Base-by-base conservation (phyloP, 805 yeast species). In the Pichia sporocuriosa region DNA sequence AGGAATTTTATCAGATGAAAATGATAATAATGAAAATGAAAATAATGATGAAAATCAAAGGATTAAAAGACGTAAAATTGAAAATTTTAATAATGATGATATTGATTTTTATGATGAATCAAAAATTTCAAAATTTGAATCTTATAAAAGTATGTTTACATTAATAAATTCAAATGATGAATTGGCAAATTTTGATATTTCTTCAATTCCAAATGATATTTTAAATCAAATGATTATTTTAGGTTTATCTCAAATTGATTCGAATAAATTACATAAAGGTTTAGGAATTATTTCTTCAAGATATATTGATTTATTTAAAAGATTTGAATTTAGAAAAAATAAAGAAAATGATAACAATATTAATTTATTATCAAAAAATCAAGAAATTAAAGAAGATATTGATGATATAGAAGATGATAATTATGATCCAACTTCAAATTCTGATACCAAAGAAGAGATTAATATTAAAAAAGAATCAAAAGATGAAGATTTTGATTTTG, bases 251-350 rank as follows among this genome's bases (percentile, higher is more conserved):
- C 72, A 72, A 32, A 74, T 76, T 0, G 73, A 75, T 37, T 63
- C 70, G 0, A 66, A 66, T 4, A 72, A 69, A 44, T 66, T 90
- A 21, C 67, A 76, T 13, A 73, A 77, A 40, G 94, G 86, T 2
- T 63, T 88, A 44, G 75, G 76, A n/a, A 77, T 85, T 31, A 74
- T 86, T 6, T 69, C 77, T 13, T 73, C 80, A 10, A 69, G 97
- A 47, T 84, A 82, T 53, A 62, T 69, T 10, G 73, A 72, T 53
- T 66, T 70, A 15, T 56, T 65, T 51, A 58, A 54, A 42, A n/a
- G 52, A 25, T 30, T 42, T 22, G 43, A 47, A n/a, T 20, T 4
- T 10, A 34, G 29, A 35, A 12, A 22, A 31, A 35, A 22, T 20
- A 12, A 26, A 21, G 1, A 15, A 9, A 30, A 19, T 23, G 26